These are phyloP conservation scores for Massarina eburnea DNA, from an alignment of 2,329 filamentous ascomycete genomes.

Conservation along the genomic window DNA sequence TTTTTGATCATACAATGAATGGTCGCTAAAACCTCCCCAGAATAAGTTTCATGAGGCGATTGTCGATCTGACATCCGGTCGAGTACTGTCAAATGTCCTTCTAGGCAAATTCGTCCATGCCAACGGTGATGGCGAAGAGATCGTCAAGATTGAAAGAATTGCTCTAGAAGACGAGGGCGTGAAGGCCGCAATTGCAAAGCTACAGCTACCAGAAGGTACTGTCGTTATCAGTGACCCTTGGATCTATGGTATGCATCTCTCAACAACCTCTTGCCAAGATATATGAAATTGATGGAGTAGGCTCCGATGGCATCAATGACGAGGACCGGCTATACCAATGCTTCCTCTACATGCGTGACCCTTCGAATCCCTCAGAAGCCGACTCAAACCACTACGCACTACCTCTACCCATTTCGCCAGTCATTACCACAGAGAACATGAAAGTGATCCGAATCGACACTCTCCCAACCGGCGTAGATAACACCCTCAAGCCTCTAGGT, in stretches of 20 bases:
- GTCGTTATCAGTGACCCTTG: slow-evolving; percentile 64
- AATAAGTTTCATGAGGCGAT: slow-evolving; percentile 65
- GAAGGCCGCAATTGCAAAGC: slow-evolving; percentile 60
- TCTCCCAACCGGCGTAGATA: slow-evolving; percentile 67
- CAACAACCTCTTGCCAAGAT: neutral
- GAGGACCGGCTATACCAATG: slow-evolving; percentile 60
- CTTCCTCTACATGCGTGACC: slow-evolving; percentile 68
- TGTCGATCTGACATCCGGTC: slow-evolving; percentile 54
- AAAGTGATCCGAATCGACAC: slow-evolving; percentile 70
- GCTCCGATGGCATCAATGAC: slow-evolving; percentile 52
- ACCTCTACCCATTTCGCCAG: slow-evolving; percentile 67
- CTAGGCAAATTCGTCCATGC: slow-evolving; percentile 61
- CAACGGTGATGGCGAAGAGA: slow-evolving; percentile 61
- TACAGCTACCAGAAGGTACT: slow-evolving; percentile 60
- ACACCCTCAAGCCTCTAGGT: slow-evolving; percentile 56
- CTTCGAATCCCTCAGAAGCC: slow-evolving; percentile 58
- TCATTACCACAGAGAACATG: slow-evolving; percentile 63
- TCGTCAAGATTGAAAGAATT: slow-evolving; percentile 59
- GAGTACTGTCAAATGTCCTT: slow-evolving; percentile 60
- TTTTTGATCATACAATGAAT: neutral
- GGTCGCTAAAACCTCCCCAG: slow-evolving; percentile 35
- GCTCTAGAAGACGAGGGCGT: slow-evolving; percentile 60
- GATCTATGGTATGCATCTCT: slow-evolving; percentile 61
- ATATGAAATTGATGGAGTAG: slow-evolving; percentile 10
- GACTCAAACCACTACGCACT: slow-evolving; percentile 71